Evolutionary conservation across 2,329 filamentous ascomycete genomes (phyloP), one percentile per base, ranked within the genome.

Genomic region (Fusarium sp.): DNA sequence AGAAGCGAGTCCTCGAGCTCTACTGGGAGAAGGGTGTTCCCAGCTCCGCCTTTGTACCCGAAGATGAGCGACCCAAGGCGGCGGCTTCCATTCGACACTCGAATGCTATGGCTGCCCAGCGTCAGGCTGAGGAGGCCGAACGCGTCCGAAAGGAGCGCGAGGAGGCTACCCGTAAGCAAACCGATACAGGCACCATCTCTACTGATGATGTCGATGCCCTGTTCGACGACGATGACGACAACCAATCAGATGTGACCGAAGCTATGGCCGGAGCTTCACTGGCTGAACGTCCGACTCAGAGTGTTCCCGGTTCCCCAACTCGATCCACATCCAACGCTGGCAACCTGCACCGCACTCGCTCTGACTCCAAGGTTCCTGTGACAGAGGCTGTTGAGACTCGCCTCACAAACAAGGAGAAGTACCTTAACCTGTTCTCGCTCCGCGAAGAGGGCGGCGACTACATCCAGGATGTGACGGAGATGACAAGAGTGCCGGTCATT

Each of bases 11-110:
- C 30, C 87, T 99, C 48, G 96, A 99, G 82, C 88, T 99, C 18
- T 99, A 98, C 86, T 99, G 96, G 96, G 96, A 99, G 90, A 99
- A 98, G 88, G 96, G 96, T 48, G 94, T 98, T 10, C 94, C 95
- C 29, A 98, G 94, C 69, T 98, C 95, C 45, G 93, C 94, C 4
- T 99, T 97, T 75, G 91, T 99, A 55, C 96, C 96, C 5, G 96
- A 99, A 78, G 96, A 99, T 78, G 96, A 99, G 84, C 92, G 94
- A 61, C 94, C 94, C 57, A 97, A 96, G 86, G 90, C 92, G 53
- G 90, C 88, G 59, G 87, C 88, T 13, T 92, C 91, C 66, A 88
- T 92, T 74, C 89, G 93, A 70, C 88, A 91, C 61, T 90, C 89
- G 44, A 92, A 93, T 76, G 92, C 92, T 55, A 88, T 90, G 55